These are phyloP conservation scores for Trichoderma sp. DNA, from an alignment of 2,329 filamentous ascomycete species.

Conservation along the genomic window DNA sequence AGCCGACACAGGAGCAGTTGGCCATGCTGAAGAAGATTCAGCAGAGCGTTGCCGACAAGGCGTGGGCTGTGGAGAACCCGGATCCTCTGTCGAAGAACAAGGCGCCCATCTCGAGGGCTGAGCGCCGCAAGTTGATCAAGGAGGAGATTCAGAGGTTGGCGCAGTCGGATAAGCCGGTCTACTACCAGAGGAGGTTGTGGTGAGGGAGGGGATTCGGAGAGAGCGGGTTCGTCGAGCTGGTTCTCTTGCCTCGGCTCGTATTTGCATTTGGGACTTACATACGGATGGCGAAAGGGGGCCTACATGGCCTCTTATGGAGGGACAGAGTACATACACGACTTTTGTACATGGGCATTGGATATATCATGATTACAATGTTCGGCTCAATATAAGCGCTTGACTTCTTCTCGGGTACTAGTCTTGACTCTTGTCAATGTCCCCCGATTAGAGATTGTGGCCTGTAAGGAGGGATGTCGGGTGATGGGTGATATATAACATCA, in stretches of 20 bases:
- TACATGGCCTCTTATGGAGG: neutral
- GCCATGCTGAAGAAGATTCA: conserved; percentile 41
- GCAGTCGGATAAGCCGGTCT: conserved; percentile 49
- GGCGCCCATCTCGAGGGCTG: conserved; percentile 54
- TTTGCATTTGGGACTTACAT: neutral
- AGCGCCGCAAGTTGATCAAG: conserved; percentile 60
- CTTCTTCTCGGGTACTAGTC: neutral
- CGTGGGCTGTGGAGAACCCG: conserved; percentile 41
- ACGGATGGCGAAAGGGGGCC: neutral
- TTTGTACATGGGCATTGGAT: neutral
- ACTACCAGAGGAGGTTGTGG: conserved; percentile 60
- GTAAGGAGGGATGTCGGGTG: neutral
- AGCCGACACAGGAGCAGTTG: conserved; percentile 36
- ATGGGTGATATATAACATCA: neutral
- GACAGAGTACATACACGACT: conserved; percentile 3
- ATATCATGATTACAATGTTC: neutral
- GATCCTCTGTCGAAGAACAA: conserved; percentile 45
- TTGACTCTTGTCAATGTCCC: too few species aligned
- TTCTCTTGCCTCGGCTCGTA: neutral
- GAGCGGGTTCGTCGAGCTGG: neutral
- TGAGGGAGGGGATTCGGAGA: conserved; percentile 35
- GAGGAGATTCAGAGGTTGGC: conserved; percentile 56
- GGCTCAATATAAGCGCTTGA: neutral
- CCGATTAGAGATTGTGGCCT: neutral
- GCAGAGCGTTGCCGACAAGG: conserved; percentile 39